Conservation (phyloP, 2,329 filamentous ascomycete species). For the Hymenoscyphus fructigenus region DNA sequence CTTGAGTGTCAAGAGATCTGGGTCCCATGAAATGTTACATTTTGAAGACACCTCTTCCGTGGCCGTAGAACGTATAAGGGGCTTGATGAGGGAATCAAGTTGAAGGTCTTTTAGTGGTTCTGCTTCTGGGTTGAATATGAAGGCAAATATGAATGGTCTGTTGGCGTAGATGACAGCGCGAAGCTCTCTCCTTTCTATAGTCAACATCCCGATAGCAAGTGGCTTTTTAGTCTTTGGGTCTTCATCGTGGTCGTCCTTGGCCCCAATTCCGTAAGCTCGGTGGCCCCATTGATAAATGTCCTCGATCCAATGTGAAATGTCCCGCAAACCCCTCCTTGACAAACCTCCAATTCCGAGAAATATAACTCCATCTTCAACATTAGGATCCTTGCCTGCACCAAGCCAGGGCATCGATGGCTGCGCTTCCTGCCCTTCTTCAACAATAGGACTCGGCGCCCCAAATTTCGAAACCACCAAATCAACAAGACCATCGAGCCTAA, state of each 20-base stretch:
- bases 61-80: constrained; percentile 54
- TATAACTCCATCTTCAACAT: constrained; percentile 76
- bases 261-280: constrained; percentile 69
- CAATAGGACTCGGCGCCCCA: constrained; percentile 43
- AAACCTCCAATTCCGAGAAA: constrained; percentile 80
- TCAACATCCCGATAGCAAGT: constrained; percentile 4
- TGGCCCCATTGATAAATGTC: constrained; percentile 82
- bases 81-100: constrained; percentile 56
- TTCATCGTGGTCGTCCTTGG: constrained; percentile 48
- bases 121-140: constrained; percentile 66
- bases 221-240: constrained; percentile 7
- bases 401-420: constrained; percentile 60
- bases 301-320: constrained; percentile 83
- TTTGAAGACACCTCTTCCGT: constrained; percentile 41
- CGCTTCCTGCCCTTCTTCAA: constrained; percentile 35
- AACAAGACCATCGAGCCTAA: constrained; percentile 76
- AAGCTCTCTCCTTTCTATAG: constrained; percentile 45
- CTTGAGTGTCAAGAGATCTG: constrained; percentile 53
- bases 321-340: constrained; percentile 67
- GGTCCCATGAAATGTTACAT: constrained; percentile 64
- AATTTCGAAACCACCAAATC: constrained; percentile 88
- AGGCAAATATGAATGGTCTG: constrained; percentile 74
- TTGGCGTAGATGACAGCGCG: constrained; percentile 72
- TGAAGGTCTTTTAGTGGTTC: constrained; percentile 60
- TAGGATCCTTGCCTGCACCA: constrained; percentile 66